phyloP scores from a whole-genome alignment of 805 yeast species.

The Saccharomyces mikatae region DNA sequence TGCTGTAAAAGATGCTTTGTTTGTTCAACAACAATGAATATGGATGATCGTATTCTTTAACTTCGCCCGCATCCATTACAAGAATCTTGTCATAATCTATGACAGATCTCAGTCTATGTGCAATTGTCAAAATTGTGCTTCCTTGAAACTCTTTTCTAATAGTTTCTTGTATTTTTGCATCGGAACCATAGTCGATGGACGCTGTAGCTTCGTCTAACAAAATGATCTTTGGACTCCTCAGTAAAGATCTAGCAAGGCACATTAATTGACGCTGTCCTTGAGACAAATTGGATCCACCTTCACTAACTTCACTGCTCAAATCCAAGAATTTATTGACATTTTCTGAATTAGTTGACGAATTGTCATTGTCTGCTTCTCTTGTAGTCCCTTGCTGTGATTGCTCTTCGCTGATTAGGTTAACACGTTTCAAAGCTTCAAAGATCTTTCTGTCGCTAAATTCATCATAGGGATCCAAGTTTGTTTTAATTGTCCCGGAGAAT shows the following conservation, averaged over 20 bases:
- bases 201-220: constrained; percentile 76
- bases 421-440: constrained; percentile 61
- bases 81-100: constrained; percentile 71
- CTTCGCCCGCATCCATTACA: constrained; percentile 68
- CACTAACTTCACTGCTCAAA: constrained; percentile 46
- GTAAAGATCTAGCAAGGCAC: constrained; percentile 65
- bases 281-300: constrained; percentile 68
- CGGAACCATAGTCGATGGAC: constrained; percentile 70
- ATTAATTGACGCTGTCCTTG: constrained; percentile 75
- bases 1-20: constrained; percentile 46
- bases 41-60: constrained; percentile 64
- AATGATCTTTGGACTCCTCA: constrained; percentile 57
- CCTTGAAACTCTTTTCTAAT: constrained; percentile 60
- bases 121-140: constrained; percentile 69
- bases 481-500: constrained; percentile 63
- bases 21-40: constrained; percentile 41
- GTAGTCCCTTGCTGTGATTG: constrained; percentile 15
- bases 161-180: constrained; percentile 64
- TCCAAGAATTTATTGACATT: constrained; percentile 59
- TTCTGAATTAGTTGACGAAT: constrained; percentile 33
- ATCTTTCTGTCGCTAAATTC: constrained; percentile 54
- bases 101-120: constrained; percentile 70
- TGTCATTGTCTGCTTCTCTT: constrained; percentile 16
- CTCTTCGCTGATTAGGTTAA: constrained; percentile 46
- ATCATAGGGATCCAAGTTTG: constrained; percentile 61